Evolutionary conservation across 371 early-diverging fungal genomes (phyloP).

Genomic region (Gilbertella persicaria): DNA sequence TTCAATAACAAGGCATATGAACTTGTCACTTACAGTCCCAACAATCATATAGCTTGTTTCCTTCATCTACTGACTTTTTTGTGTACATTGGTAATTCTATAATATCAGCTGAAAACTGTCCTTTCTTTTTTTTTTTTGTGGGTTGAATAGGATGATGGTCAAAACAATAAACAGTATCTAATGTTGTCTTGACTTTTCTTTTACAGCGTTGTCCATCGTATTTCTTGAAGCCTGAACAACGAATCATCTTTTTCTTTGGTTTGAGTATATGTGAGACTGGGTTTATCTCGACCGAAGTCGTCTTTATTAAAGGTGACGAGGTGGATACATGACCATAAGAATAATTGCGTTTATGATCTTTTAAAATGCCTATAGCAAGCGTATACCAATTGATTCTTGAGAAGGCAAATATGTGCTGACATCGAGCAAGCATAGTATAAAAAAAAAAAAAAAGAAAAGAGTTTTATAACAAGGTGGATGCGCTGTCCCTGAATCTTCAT

Average conservation of each 20-base stretch:
- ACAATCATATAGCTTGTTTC: slow-evolving; percentile 13
- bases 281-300: background rate
- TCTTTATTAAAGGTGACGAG: background rate
- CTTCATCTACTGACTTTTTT: no score
- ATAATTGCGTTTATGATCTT: background rate
- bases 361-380: background rate
- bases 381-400: slow-evolving; percentile 15
- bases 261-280: no score
- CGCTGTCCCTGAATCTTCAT: background rate
- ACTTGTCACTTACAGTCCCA: slow-evolving; percentile 13
- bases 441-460: background rate
- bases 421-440: slow-evolving; percentile 5
- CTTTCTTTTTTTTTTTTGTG: background rate
- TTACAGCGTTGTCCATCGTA: slow-evolving; percentile 8
- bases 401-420: slow-evolving; percentile 15
- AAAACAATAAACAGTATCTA: background rate
- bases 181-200: background rate
- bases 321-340: background rate
- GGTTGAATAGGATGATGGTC: slow-evolving; percentile 1
- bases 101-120: background rate
- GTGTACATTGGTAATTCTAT: background rate
- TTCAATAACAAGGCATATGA: background rate
- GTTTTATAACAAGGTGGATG: background rate
- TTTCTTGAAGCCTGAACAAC: slow-evolving; percentile 7
- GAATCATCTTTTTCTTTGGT: background rate